Evolutionary conservation across 75 land plant species (phyloP).

Genomic region (Selaginella moellendorffii): DNA sequence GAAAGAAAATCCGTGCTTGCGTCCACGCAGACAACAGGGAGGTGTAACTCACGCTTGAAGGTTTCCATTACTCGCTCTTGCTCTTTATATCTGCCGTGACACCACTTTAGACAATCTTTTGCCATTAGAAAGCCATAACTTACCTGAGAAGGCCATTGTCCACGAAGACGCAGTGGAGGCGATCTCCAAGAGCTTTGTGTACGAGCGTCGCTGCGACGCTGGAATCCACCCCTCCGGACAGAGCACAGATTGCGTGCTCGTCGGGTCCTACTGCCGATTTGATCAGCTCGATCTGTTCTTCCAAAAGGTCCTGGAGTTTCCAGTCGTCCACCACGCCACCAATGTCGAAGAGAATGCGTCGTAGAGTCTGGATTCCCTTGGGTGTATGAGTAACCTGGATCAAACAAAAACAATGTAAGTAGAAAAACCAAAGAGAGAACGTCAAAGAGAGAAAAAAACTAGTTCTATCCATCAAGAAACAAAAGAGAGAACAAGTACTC

Average conservation of each 20-base stretch:
- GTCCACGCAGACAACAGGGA: slow-evolving; percentile 83
- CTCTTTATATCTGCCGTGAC: slow-evolving; percentile 88
- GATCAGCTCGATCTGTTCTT: slow-evolving; percentile 59
- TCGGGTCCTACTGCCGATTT: slow-evolving; percentile 44
- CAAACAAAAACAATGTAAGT: background rate
- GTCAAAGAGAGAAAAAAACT: slow-evolving; percentile 1
- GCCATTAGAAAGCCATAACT: too few species aligned
- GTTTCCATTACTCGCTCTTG: slow-evolving; percentile 74
- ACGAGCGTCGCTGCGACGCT: slow-evolving; percentile 90
- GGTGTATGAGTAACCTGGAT: slow-evolving; percentile 82
- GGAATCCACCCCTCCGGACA: slow-evolving; percentile 94
- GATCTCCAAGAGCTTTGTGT: slow-evolving; percentile 81
- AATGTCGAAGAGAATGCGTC: slow-evolving; percentile 56
- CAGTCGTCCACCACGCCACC: slow-evolving; percentile 57
- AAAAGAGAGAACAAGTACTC: background rate
- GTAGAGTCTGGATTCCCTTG: slow-evolving; percentile 58
- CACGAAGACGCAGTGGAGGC: slow-evolving; percentile 86
- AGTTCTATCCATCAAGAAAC: too few species aligned
- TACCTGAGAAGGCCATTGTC: slow-evolving; percentile 93
- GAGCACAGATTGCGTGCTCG: slow-evolving; percentile 85
- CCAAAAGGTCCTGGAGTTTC: slow-evolving; percentile 66
- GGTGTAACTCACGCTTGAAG: slow-evolving; percentile 68
- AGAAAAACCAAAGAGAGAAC: background rate
- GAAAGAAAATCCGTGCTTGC: slow-evolving; percentile 69
- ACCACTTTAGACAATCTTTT: too few species aligned